Conservation (phyloP, 345 rosid genomes). For the Mangifera indica region DNA sequence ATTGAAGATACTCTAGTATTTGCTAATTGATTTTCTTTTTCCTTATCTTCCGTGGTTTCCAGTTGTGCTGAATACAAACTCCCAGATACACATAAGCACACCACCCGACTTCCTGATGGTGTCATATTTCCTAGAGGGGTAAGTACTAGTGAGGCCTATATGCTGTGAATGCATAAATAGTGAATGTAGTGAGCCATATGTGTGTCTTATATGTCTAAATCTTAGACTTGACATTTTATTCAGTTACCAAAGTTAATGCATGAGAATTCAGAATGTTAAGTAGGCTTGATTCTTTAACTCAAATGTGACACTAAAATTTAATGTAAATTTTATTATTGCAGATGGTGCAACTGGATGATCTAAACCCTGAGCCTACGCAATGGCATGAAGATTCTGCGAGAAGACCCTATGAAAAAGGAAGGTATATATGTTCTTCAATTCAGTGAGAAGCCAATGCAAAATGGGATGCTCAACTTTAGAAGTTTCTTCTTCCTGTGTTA, state of each 20-base stretch:
- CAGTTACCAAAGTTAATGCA: no score
- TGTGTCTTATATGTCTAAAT: no score
- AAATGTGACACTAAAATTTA: no score
- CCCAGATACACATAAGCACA: conserved; percentile 71
- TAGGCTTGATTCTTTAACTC: no score
- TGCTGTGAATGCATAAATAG: no score
- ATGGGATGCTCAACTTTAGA: no score
- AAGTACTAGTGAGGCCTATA: conserved; percentile 5
- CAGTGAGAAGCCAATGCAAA: not conserved
- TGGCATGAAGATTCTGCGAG: conserved; percentile 85
- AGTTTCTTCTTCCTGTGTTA: not conserved
- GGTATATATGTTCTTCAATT: conserved; percentile 23
- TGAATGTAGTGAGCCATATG: no score
- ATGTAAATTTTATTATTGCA: conserved; percentile 26
- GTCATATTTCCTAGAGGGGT: conserved; percentile 77
- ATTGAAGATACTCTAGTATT: not conserved
- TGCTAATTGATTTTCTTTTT: conserved; percentile 4
- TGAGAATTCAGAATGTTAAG: no score
- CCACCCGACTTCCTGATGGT: conserved; percentile 56
- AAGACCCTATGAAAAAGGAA: conserved; percentile 49
- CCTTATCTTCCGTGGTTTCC: conserved; percentile 21
- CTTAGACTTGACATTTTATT: no score
- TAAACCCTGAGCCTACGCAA: conserved; percentile 53
- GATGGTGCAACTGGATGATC: conserved; percentile 55
- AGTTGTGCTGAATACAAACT: conserved; percentile 81